phyloP scores from a whole-genome alignment of 2,329 filamentous ascomycete genomes.

The Colletotrichum gloeosporioides region DNA sequence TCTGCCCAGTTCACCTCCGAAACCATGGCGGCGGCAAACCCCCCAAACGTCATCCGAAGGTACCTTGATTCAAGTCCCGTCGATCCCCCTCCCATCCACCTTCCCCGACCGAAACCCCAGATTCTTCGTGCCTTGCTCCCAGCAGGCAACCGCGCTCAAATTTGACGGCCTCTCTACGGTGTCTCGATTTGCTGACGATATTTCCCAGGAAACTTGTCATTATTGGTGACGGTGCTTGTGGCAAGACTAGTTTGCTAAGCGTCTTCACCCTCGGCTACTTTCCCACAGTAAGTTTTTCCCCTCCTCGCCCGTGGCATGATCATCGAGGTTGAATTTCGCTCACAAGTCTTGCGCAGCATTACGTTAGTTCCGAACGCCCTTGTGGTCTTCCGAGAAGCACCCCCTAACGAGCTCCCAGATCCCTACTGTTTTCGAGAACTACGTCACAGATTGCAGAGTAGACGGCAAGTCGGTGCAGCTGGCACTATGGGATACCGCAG shows the following conservation, averaged over 20 bases:
- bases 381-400: conserved; percentile 9
- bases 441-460: conserved; percentile 97
- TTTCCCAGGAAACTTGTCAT: conserved; percentile 86
- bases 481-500: conserved; percentile 98
- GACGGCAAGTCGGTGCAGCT: conserved; percentile 99
- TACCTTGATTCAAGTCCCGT: conserved; percentile 42
- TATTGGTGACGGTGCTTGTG: conserved; percentile 96
- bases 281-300: conserved; percentile 76
- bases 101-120: not conserved
- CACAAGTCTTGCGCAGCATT: conserved; percentile 51
- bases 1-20: not conserved
- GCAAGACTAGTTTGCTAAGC: conserved; percentile 95
- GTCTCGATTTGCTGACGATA: not conserved
- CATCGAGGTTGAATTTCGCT: conserved; percentile 26
- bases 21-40: conserved; percentile 49
- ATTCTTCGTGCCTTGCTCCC: not conserved
- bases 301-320: not conserved
- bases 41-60: conserved; percentile 70
- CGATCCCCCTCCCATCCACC: not conserved
- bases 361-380: conserved; percentile 48
- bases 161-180: not conserved
- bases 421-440: conserved; percentile 98
- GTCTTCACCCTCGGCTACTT: conserved; percentile 99
- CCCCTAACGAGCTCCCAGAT: conserved; percentile 58
- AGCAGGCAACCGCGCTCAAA: not conserved